Conservation (phyloP, 305 asterid genomes). For the Fraxinus greggii region DNA sequence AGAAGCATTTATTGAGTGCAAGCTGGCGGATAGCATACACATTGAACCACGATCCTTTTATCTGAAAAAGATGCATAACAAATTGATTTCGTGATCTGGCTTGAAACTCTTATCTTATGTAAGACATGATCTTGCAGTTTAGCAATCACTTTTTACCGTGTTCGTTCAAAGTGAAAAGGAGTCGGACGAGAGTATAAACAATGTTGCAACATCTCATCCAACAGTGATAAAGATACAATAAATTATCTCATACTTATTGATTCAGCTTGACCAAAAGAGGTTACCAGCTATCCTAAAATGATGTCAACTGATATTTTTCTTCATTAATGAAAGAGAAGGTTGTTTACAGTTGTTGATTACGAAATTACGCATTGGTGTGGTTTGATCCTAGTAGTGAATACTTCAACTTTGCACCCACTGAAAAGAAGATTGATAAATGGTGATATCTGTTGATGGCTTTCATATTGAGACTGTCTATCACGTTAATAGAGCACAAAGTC, state of each 20-base stretch:
- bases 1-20: neutral
- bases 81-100: neutral
- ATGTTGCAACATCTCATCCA: slow-evolving; percentile 12
- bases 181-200: neutral
- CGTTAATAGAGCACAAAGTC: neutral
- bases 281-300: neutral
- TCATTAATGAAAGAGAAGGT: neutral
- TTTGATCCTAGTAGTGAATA: neutral
- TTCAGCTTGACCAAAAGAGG: neutral
- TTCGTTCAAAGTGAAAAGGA: neutral
- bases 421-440: neutral
- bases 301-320: neutral
- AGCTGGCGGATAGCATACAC: neutral
- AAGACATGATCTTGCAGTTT: neutral
- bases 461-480: slow-evolving; percentile 11
- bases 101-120: neutral
- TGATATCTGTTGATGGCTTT: slow-evolving; percentile 15
- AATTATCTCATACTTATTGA: neutral
- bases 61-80: neutral
- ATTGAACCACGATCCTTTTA: neutral
- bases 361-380: neutral
- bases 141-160: neutral
- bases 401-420: neutral
- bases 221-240: neutral
- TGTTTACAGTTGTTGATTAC: neutral